A percentile compares a stretch with the other conserved stretches of the same genome.
Evolutionary conservation across 345 rosid species (phyloP).

Genomic region (Toxicodendron radicans): DNA sequence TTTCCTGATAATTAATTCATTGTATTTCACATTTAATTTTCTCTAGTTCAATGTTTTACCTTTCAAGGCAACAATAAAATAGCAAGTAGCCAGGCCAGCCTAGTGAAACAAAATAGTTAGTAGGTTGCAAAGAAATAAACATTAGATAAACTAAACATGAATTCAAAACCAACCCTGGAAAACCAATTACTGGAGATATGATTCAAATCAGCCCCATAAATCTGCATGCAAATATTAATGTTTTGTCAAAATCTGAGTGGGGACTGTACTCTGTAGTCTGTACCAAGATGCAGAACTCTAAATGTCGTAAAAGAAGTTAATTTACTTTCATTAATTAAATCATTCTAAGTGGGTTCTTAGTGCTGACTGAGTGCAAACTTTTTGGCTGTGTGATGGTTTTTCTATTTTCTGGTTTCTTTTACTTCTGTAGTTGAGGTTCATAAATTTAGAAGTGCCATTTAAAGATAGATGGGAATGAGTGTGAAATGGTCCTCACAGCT

Average conservation of each 20-base stretch:
- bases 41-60: neutral
- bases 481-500: slow-evolving; percentile 32
- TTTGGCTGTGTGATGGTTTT: neutral
- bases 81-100: neutral
- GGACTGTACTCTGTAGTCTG: neutral
- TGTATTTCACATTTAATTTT: neutral
- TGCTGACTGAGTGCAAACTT: neutral
- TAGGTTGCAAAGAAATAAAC: too few species aligned
- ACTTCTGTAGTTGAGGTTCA: slow-evolving; percentile 3
- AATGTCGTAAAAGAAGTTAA: neutral
- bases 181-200: neutral
- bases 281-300: slow-evolving; percentile 1
- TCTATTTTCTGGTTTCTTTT: slow-evolving; percentile 5
- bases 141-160: too few species aligned
- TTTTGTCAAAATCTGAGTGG: neutral
- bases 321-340: neutral
- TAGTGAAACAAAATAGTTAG: slow-evolving; percentile 1
- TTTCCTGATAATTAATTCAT: neutral
- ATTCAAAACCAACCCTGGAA: neutral
- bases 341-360: slow-evolving; percentile 16
- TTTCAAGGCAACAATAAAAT: neutral
- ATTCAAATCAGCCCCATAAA: neutral
- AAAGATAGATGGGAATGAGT: slow-evolving; percentile 5
- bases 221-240: too few species aligned
- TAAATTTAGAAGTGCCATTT: slow-evolving; percentile 11